Base-by-base conservation (phyloP, 805 yeast genomes). In the Hanseniaspora thailandica region DNA sequence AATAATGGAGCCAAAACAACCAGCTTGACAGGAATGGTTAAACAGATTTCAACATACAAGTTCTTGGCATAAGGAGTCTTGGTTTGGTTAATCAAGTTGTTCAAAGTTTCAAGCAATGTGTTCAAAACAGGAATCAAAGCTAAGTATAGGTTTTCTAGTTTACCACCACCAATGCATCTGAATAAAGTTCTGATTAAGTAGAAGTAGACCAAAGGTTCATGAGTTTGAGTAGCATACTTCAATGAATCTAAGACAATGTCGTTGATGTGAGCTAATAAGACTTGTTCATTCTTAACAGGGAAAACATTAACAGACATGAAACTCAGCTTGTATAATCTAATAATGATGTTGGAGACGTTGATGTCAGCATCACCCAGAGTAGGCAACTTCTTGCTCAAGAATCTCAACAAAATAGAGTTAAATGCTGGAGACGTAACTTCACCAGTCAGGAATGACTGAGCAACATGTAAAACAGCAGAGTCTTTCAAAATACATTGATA, bases 221-320 rank as follows among this genome's bases (percentile, higher is more conserved):
- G 84, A 0, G 97, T 86, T 7, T 81, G 80, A 0, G 96, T 84
- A 0, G 96, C 81, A 52, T 79, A 74, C 55, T 81, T 80, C 63
- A 93, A 71, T 0, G 94, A 85, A 55, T 84, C 82, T 57, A 93
- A 70, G 33, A 93, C 88, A 60, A 94, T 71, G 56, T 84, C 81
- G 63, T 86, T 84, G 62, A 93, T 74, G 63, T 93, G 95, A 1
- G 97, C 97, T 43, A 89, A 70, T 8, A 93, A 75, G 5, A 93
- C 96, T 55, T 78, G 72, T 67, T 94, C 98, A 63, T 93, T 94
- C 2, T 84, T 78, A 4, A 80, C 70, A 0, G 97, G 97, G 64
- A 88, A 90, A 47, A 90, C 71, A 60, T 87, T 90, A 3, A 93
- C 97, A 2, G 96, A 88, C 95, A 90, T 87, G 67, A 93, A 90